Evolutionary conservation across 2,329 filamentous ascomycete genomes (phyloP).

Genomic region (Fusarium napiforme): DNA sequence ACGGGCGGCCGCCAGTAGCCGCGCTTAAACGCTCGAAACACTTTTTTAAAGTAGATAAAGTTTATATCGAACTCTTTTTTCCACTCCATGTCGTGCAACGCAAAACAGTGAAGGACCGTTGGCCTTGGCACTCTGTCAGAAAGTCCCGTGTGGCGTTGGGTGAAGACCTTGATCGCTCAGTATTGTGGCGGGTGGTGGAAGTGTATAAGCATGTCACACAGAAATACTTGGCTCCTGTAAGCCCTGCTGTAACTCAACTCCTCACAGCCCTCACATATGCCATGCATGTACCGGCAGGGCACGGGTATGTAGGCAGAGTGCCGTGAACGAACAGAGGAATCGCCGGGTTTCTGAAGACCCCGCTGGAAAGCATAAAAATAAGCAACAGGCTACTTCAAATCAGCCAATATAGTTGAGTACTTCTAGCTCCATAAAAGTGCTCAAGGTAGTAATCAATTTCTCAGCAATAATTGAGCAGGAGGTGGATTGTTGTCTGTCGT

Average conservation of each 20-base stretch:
- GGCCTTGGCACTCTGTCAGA: conserved; percentile 18
- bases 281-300: conserved; percentile 44
- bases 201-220: conserved; percentile 35
- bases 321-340: conserved; percentile 30
- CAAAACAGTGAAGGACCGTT: conserved; percentile 16
- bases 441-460: conserved; percentile 9
- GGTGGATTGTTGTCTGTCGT: conserved; percentile 18
- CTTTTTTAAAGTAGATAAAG: conserved; percentile 15
- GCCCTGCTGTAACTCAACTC: conserved; percentile 16
- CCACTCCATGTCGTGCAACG: not conserved
- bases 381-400: not conserved
- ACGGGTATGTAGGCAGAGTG: conserved; percentile 31
- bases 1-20: conserved; percentile 21
- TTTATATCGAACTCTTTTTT: conserved; percentile 12
- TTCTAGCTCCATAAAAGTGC: conserved; percentile 11
- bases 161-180: conserved; percentile 3
- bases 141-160: conserved; percentile 14
- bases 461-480: conserved; percentile 15
- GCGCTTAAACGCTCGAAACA: conserved; percentile 31
- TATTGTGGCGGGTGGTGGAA: conserved; percentile 25
- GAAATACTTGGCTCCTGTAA: conserved; percentile 21
- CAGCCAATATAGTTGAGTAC: conserved; percentile 15
- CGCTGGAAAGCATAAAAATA: not conserved
- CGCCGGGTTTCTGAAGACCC: conserved; percentile 20
- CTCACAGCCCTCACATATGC: conserved; percentile 15